Base-by-base conservation (phyloP, 495 filamentous ascomycete genomes). In the Xylaria intraflava region DNA sequence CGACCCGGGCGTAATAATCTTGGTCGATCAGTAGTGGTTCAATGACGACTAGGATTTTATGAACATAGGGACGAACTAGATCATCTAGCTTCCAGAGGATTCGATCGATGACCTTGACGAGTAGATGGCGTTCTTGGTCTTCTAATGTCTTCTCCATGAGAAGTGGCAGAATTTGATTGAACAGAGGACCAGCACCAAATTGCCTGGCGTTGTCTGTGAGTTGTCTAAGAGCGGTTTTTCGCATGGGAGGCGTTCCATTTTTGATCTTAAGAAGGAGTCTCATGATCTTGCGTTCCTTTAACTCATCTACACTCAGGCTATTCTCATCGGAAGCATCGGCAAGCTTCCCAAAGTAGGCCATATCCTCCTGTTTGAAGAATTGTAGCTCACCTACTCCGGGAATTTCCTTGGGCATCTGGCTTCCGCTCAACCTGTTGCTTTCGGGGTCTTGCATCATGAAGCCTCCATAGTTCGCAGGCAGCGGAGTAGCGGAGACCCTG, bases 201-300 rank as follows among this genome's bases (percentile, higher is more conserved):
- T 96, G 89, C 17, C 92, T 84, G 33, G 94, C 94, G 68, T 96
- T 97, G 65, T 99, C 94, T 23, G 94, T 99, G 46, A 99, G 82
- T 65, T 97, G 94, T 69, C 94, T 86, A 55, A 99, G 80, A n/a
- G 94, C 94, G 39, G 94, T 97, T 78, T 99, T 99, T 71, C 94
- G 79, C 94, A 97, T 97, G 2, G 94, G 91, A 43, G 94, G 94
- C 27, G 94, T 97, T 53, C 94, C 94, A 67, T 99, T 99, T 81
- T 99, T 99, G 74, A 99, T 92, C 72, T 97, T 99, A 49, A 99
- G 75, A 35, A 99, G 76, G 41, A 99, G 78, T 47, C 94, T 77
- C 92, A 97, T 96, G 65, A 99, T 99, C 72, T 99, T 99, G 40
- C 94, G 79, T 72, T 99, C 91, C 67, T 96, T 97, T 54, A 99